phyloP scores from a whole-genome alignment of 2,329 filamentous ascomycete genomes.

The Aspergillus cejpii region DNA sequence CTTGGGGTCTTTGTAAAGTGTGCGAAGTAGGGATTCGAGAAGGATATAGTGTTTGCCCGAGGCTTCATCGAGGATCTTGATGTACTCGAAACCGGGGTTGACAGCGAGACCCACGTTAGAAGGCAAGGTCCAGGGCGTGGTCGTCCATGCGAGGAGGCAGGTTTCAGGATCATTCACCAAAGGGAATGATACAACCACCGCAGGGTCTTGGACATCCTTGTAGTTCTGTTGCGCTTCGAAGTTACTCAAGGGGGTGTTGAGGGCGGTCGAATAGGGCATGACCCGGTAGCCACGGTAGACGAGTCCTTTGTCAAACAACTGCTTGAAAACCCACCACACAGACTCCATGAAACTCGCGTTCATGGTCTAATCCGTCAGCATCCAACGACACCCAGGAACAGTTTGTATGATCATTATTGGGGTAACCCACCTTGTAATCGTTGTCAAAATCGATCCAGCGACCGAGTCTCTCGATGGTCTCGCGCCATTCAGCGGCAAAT shows the following conservation, averaged over 20 bases:
- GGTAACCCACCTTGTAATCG: conserved; percentile 68
- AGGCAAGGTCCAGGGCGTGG: conserved; percentile 79
- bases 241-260: conserved; percentile 84
- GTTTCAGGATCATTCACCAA: conserved; percentile 70
- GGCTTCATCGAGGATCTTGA: conserved; percentile 77
- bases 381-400: no score
- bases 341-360: conserved; percentile 93
- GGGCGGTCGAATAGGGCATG: conserved; percentile 89
- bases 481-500: conserved; percentile 78
- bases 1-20: conserved; percentile 89
- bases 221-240: conserved; percentile 95
- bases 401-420: neutral
- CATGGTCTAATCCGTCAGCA: conserved; percentile 61
- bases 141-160: conserved; percentile 78
- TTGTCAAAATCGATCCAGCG: conserved; percentile 98
- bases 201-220: conserved; percentile 85
- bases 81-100: conserved; percentile 76
- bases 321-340: conserved; percentile 94
- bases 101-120: conserved; percentile 71
- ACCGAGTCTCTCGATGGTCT: conserved; percentile 79
- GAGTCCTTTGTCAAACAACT: conserved; percentile 79
- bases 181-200: conserved; percentile 81
- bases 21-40: conserved; percentile 70
- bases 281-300: conserved; percentile 88
- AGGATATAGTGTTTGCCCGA: conserved; percentile 79